Conservation (phyloP, 345 rosid genomes). For the Diplotaxis tenuifolia region DNA sequence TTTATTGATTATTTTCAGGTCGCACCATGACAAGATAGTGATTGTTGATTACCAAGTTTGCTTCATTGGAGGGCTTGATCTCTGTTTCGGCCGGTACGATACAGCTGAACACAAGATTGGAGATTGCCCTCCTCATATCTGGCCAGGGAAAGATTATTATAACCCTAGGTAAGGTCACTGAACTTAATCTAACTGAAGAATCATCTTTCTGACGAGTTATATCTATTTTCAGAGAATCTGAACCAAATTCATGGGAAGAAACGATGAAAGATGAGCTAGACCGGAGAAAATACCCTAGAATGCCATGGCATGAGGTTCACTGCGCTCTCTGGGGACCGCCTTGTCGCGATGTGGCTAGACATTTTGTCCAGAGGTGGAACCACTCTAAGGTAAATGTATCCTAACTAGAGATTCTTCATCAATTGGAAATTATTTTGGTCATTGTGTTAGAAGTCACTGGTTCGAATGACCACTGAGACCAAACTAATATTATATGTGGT, state of each 20-base stretch:
- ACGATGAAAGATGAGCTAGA: conserved; percentile 77
- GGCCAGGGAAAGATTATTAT: conserved; percentile 97
- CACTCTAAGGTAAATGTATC: conserved; percentile 70
- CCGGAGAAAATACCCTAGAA: conserved; percentile 71
- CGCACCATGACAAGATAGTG: conserved; percentile 93
- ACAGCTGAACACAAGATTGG: conserved; percentile 70
- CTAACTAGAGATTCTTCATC: too few relatives aligned
- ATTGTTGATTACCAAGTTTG: conserved; percentile 76
- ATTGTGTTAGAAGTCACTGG: not conserved
- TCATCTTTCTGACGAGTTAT: conserved; percentile 13
- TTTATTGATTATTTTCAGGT: conserved; percentile 47
- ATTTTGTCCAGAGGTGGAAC: conserved; percentile 96
- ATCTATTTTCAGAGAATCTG: conserved; percentile 64
- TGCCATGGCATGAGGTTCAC: conserved; percentile 99
- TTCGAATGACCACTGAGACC: too few relatives aligned
- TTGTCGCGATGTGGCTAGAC: conserved; percentile 86
- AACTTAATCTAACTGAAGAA: not conserved
- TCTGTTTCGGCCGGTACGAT: conserved; percentile 92
- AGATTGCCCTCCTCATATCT: conserved; percentile 62
- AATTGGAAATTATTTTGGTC: not conserved
- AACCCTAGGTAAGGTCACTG: conserved; percentile 65
- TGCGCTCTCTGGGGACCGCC: conserved; percentile 99
- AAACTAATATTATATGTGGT: too few relatives aligned
- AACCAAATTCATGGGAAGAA: conserved; percentile 98
- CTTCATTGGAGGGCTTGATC: conserved; percentile 89